Conservation (phyloP, 768 basidiomycete species). For the Pholiota microspora region DNA sequence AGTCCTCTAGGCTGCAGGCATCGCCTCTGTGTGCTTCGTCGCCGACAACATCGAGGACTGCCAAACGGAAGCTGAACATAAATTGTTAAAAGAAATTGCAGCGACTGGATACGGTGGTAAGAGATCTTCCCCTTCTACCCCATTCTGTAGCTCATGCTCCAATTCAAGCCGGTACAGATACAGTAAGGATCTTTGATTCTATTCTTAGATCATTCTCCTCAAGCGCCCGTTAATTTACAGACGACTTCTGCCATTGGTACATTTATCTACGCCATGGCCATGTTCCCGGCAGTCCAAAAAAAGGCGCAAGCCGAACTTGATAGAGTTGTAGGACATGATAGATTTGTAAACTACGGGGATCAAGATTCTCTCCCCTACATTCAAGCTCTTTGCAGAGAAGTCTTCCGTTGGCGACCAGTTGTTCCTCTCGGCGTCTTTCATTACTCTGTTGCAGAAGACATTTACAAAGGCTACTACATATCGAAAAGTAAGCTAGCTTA, state of each 20-base stretch:
- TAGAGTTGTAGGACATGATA: slow-evolving; percentile 25
- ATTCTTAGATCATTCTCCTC: not conserved
- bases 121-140: not conserved
- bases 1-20: not conserved
- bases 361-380: slow-evolving; percentile 25
- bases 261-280: slow-evolving; percentile 29
- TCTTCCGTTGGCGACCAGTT: slow-evolving; percentile 19
- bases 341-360: slow-evolving; percentile 28
- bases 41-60: not conserved
- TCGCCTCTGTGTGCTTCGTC: not conserved
- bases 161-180: slow-evolving; percentile 1
- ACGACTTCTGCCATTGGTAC: not conserved
- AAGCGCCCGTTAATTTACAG: not conserved
- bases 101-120: not conserved
- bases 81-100: not conserved
- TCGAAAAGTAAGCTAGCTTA: slow-evolving; percentile 15
- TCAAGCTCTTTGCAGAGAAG: slow-evolving; percentile 21
- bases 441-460: slow-evolving; percentile 23
- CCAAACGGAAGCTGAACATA: not conserved
- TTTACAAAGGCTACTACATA: slow-evolving; percentile 27
- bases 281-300: slow-evolving; percentile 27
- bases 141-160: not conserved
- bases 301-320: slow-evolving; percentile 32
- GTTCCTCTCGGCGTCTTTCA: slow-evolving; percentile 21
- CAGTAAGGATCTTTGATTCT: not conserved